Evolutionary conservation across 1,139 yeast genomes (phyloP), one percentile per base, ranked within the genome.

Genomic region (Magnusiomyces paraingens): DNA sequence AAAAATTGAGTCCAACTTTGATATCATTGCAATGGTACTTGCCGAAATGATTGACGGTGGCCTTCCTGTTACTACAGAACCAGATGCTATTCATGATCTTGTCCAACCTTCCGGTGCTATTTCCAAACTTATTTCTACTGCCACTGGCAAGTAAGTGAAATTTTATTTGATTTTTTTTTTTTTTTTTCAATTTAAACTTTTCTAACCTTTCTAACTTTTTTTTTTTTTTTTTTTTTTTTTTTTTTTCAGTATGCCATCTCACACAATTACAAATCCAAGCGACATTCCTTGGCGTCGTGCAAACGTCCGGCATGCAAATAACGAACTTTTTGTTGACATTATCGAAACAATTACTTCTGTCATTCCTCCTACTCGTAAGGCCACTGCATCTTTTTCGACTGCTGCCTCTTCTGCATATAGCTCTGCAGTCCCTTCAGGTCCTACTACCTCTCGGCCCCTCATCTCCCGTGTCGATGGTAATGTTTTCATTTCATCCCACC

Each of bases 321-420:
- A 89, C 66, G 96, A 90, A 68, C 77, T 90, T 70, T 87, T 82
- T 66, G 84, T 90, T 10, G 97, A 90, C 67, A 68, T 90, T 3
- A 71, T 76, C 4, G 96, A 89, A 66, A 72, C 77, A 0, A 68
- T 87, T 18, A 75, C 73, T 59, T 75, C 79, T 43, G 73, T 77
- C 38, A 72, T 72, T 51, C 71, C 66, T 11, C 68, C 69, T 6
- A 57, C 59, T 39, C 49, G 49, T 15, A 59, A 46, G 41, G 49
- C 62, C 54, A 48, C 65, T 51, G 61, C 66, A 3, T 67, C 73
- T 5, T 69, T 66, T 54, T 70, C 70, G 53, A 59, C 66, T 29
- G 47, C 63, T n/a, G 48, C 59, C 17, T 59, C 12, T 44, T 55
- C 45, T 52, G 52, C 18, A 47, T 57, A 49, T 57, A 53, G 52